Evolutionary conservation across 768 basidiomycete species (phyloP), one percentile per base, ranked within the genome.

Genomic region (Boletus barrowsii): DNA sequence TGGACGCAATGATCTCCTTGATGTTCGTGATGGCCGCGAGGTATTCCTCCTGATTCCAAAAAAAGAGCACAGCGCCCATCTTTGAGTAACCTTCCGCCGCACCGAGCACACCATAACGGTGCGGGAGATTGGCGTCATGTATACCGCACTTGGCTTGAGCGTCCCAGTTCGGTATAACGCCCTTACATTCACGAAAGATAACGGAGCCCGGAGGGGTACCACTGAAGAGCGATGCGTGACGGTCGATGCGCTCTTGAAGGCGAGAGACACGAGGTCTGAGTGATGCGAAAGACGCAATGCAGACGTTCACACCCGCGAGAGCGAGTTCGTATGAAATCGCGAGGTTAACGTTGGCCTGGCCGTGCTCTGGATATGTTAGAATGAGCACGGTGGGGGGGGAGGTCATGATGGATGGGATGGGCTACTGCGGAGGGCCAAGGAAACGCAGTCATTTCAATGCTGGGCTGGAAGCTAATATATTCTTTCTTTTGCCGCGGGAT

Each of bases 301-400:
- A 20, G 14, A 62, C 51, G 30, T 58, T 42, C 10, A 35, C 49
- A 5, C 53, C 56, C 5, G 47, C 44, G 11, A 62, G 45, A 8
- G 47, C 61, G 6, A 62, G 60, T 29, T 62, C 60, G 9, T 58
- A 61, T 13, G 60, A 22, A 8, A 46, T 58, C 17, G 60, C 56
- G 14, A 60, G 52, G 11, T 41, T 51, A 2, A 59, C 49, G 15
- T 60, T 54, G 26, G 52, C 51, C 43, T 50, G 51, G 8, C 52
- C 45, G 13, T 50, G 32, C 37, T 59, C 45, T 10, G 48, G 22
- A 24, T 47, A 59, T 17, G 51, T 62, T 15, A 47, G 51, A 6
- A 61, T 14, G 33, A 61, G 55, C 36, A 54, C 59, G 13, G 49
- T 40, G 17, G 55, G 42, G 20, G 37, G 42, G 22, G 51, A 32